These are phyloP conservation scores for Pythium guiyangense DNA, from an alignment of 352 stramenopile genomes.

Conservation along the genomic window DNA sequence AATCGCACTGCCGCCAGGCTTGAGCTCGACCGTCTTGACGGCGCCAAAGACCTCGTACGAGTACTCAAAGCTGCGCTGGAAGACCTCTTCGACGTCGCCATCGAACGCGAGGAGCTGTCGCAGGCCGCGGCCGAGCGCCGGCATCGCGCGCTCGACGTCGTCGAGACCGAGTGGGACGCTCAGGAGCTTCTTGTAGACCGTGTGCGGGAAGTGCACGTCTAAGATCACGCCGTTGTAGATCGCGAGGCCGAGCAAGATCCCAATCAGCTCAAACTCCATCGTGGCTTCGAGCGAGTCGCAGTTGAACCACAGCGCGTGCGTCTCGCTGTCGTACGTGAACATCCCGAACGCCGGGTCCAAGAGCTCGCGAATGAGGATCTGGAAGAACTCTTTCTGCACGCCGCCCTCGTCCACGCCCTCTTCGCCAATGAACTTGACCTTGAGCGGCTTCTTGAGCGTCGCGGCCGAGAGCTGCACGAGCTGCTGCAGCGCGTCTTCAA, in stretches of 20 bases:
- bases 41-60: constrained; percentile 79
- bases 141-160: constrained; percentile 56
- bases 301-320: constrained; percentile 74
- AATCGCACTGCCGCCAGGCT: constrained; percentile 48
- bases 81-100: constrained; percentile 64
- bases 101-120: constrained; percentile 65
- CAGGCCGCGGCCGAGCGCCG: constrained; percentile 56
- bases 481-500: constrained; percentile 71
- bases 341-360: constrained; percentile 74
- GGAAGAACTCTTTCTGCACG: constrained; percentile 82
- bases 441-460: constrained; percentile 73
- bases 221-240: constrained; percentile 87
- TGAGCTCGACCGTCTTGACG: constrained; percentile 76
- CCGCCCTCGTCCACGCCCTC: constrained; percentile 80
- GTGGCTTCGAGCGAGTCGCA: constrained; percentile 73
- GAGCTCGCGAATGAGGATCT: constrained; percentile 72
- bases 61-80: constrained; percentile 72
- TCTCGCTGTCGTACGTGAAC: constrained; percentile 78
- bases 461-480: constrained; percentile 57
- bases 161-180: constrained; percentile 36
- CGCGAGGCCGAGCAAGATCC: constrained; percentile 69
- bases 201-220: constrained; percentile 74
- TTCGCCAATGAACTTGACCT: constrained; percentile 82
- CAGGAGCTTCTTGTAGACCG: constrained; percentile 86
- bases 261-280: constrained; percentile 86